A percentile compares a stretch with the other conserved stretches of the same genome.
These are phyloP conservation scores for Trypanosoma vivax DNA, from an alignment of 208 protist genomes.

Conservation along the genomic window DNA sequence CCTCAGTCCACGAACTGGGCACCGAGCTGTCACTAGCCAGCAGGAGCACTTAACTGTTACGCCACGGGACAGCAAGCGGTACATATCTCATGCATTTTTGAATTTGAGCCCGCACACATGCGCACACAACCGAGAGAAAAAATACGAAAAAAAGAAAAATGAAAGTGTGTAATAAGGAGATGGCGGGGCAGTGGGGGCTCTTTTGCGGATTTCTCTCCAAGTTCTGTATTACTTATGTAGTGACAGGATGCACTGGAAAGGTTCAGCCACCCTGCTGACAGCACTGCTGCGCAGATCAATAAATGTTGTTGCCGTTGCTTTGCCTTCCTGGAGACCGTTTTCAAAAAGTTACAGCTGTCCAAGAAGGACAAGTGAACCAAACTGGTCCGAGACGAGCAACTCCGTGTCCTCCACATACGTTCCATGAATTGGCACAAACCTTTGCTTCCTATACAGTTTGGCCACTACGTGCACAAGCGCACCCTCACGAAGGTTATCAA, in stretches of 20 bases:
- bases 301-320: no score
- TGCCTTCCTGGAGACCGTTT: conserved; percentile 1
- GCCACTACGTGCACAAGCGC: conserved; percentile 75
- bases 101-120: no score
- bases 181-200: not conserved
- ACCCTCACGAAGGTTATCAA: conserved; percentile 41
- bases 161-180: not conserved
- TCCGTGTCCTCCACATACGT: conserved; percentile 74
- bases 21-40: not conserved
- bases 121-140: no score
- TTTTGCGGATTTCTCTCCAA: not conserved
- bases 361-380: conserved; percentile 59
- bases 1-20: not conserved
- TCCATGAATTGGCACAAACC: conserved; percentile 67
- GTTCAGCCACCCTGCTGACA: no score
- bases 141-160: conserved; percentile 1
- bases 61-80: conserved; percentile 18
- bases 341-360: conserved; percentile 14
- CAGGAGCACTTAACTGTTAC: conserved; percentile 1
- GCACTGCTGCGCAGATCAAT: no score
- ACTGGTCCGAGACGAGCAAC: conserved; percentile 67
- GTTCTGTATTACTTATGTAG: not conserved
- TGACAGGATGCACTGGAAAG: not conserved
- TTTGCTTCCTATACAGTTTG: conserved; percentile 64
- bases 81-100: no score